Percentiles rank a stretch among this genome's conserved stretches.
phyloP scores from a whole-genome alignment of 2,329 filamentous ascomycete species.

The Biscogniauxia sp. region DNA sequence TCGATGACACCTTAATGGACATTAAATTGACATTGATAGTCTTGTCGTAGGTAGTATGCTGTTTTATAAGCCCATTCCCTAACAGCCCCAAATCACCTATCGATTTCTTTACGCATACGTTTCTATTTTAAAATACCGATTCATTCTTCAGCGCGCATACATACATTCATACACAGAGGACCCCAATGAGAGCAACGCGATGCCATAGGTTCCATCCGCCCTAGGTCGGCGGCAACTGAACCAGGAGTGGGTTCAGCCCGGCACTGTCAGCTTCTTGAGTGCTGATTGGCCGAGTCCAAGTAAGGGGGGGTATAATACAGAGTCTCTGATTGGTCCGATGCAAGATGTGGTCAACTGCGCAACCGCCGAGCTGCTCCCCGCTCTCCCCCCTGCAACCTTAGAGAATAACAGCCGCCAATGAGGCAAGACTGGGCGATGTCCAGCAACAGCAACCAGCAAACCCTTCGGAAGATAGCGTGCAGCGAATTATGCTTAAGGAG shows the following conservation, averaged over 20 bases:
- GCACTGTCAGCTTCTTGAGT: not conserved
- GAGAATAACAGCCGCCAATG: conserved; percentile 3
- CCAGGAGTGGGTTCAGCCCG: not conserved
- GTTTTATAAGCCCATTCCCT: not conserved
- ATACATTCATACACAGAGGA: not conserved
- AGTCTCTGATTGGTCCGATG: conserved; percentile 15
- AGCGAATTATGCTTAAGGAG: not conserved
- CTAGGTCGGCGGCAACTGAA: conserved; percentile 10
- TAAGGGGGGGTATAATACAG: conserved; percentile 8
- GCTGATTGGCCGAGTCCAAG: conserved; percentile 15
- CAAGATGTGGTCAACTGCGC: not conserved
- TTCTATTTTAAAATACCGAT: not conserved
- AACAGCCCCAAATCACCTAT: not conserved
- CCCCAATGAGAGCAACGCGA: conserved; percentile 6
- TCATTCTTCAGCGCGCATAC: not conserved
- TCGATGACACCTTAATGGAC: not conserved
- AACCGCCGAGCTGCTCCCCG: conserved; percentile 16
- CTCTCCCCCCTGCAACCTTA: not conserved
- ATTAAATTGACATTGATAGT: not conserved
- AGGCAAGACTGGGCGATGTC: not conserved
- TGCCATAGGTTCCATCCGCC: conserved; percentile 6
- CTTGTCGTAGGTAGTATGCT: not conserved
- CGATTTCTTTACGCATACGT: not conserved
- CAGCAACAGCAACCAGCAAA: no score
- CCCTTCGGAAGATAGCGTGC: no score